Evolutionary conservation across 768 basidiomycete species (phyloP), one percentile per base, ranked within the genome.

Genomic region (Piloderma croceum): DNA sequence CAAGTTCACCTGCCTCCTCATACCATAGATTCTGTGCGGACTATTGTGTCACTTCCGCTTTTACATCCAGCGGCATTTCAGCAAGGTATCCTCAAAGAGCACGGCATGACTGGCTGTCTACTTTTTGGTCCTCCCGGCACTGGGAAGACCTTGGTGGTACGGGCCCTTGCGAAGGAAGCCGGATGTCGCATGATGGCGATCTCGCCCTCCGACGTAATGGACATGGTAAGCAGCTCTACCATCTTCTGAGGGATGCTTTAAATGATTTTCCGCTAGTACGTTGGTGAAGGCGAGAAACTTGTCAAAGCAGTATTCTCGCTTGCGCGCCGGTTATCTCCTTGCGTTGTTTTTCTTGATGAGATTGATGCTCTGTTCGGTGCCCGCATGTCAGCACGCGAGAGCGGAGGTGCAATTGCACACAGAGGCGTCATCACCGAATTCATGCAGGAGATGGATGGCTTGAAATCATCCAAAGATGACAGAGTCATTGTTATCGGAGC

Each of bases 381-480:
- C 31, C 81, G 92, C 17, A 73, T 79, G 53, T 83, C 87, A 12
- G 74, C 76, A 3, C 74, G 83, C 9, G 84, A 87, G 38, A 81
- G 80, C 29, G 87, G 84, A 7, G 81, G 90, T 40, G 79, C 79
- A 10, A 74, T 85, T 52, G 89, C 90, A 5, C 90, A 94, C 52
- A 73, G 90, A 29, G 85, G 89, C 33, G 79, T 93, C 38, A 84
- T 89, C 56, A 91, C 89, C 7, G 87, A 92, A 60, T 90, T 90
- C 59, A 90, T 92, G 88, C 87, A 89, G 56, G 90, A 94, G 58
- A 94, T 97, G 91, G 92, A 97, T 52, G 92, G 92, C 3, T 65
- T 97, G 43, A 85, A 80, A 57, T 76, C 85, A 7, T 82, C 80
- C 21, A 75, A 74, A 47, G 85, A 90, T 39, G 79, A 87, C 47